Evolutionary conservation across 495 filamentous ascomycete genomes (phyloP), one percentile per base, ranked within the genome.

Genomic region (Neurospora cerealis): DNA sequence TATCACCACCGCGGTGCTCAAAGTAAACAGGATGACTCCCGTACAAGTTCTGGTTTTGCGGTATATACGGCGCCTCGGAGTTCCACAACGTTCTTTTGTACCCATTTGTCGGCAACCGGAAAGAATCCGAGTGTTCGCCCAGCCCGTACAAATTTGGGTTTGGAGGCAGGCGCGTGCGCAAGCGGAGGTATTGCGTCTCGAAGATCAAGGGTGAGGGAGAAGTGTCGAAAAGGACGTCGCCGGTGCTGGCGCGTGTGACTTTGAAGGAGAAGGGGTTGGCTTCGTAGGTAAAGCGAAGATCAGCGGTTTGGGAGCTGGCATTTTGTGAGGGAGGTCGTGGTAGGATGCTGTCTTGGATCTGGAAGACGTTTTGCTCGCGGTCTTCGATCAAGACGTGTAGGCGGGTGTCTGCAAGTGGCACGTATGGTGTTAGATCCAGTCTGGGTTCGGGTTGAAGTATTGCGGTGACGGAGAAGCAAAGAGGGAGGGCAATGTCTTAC

Each of bases 341-440:
- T 5, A 97, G 77, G 15, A 93, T 89, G 2, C 84, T 86, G 21
- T 90, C 87, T 37, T 93, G 93, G 19, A 97, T 87, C 79, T 96
- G 92, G 77, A 93, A 97, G 36, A 92, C 88, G 60, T 89, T 84
- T 72, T 91, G 86, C 34, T 85, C 88, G 15, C 88, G 83, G 80
- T 97, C 94, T 71, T 91, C 87, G 70, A 97, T 94, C 74, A 91
- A 87, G 75, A 96, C 92, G 79, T 96, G 94, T 2, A 97, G 88
- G 5, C 94, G 91, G 19, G 87, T 84, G 41, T 92, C 92, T 95
- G 69, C 24, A 70, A 34, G 32, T n/a, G 46, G 21, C 11, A 21
- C 10, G 42, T 24, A 4, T 7, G 46, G 19, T 70, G 74, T 81
- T 71, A 76, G 70, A 0, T 54, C 13, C 15, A 0, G 4, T 70